Evolutionary conservation across 495 filamentous ascomycete genomes (phyloP).

Genomic region (Aspergillus ostianus): DNA sequence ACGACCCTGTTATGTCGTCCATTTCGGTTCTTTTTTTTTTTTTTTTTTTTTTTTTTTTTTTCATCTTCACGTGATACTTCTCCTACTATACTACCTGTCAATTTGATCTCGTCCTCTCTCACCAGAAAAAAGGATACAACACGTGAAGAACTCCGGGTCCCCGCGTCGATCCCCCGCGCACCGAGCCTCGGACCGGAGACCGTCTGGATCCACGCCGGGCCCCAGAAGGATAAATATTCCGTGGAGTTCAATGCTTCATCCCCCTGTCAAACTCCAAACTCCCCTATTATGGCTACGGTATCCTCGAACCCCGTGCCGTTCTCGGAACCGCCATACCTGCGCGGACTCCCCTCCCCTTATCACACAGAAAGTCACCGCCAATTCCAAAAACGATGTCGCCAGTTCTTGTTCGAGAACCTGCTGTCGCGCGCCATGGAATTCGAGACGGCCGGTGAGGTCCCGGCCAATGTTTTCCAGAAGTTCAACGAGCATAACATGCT

Average conservation of each 20-base stretch:
- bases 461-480: slow-evolving; percentile 56
- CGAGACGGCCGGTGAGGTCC: slow-evolving; percentile 61
- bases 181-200: too few species aligned
- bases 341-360: slow-evolving; percentile 67
- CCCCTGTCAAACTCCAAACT: neutral
- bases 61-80: too few species aligned
- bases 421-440: slow-evolving; percentile 61
- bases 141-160: too few species aligned
- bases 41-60: too few species aligned
- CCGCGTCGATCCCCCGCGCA: too few species aligned
- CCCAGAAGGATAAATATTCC: neutral
- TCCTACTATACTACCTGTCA: too few species aligned
- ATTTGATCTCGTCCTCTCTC: too few species aligned
- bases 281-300: slow-evolving; percentile 31
- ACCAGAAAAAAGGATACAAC: too few species aligned
- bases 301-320: slow-evolving; percentile 58
- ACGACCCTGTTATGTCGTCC: too few species aligned
- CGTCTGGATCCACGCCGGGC: too few species aligned
- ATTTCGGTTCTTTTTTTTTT: too few species aligned
- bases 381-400: slow-evolving; percentile 68
- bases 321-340: slow-evolving; percentile 70
- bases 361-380: slow-evolving; percentile 57
- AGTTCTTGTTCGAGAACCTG: slow-evolving; percentile 60
- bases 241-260: neutral
- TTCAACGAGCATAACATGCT: slow-evolving; percentile 65